Evolutionary conservation across 202 grass and related monocot genomes (phyloP).

Genomic region (Miscanthus sacchariflorus): DNA sequence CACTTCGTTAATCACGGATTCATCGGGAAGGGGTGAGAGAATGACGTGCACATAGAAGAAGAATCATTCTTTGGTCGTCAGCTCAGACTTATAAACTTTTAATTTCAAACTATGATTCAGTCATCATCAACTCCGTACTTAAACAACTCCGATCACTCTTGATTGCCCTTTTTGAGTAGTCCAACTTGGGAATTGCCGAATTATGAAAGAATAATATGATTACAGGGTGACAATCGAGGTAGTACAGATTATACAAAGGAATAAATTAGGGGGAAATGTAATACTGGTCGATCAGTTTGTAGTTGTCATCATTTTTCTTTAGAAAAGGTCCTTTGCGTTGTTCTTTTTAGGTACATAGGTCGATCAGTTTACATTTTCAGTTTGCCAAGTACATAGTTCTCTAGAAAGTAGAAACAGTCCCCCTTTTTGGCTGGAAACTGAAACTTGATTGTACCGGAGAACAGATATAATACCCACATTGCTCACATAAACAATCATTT

Average conservation of each 20-base stretch:
- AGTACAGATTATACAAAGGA: neutral
- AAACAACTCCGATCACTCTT: slow-evolving; percentile 11
- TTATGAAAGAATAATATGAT: neutral
- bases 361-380: neutral
- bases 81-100: neutral
- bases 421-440: too few species aligned
- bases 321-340: neutral
- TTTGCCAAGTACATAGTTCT: neutral
- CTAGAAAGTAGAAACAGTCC: neutral
- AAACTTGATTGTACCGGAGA: too few species aligned
- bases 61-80: slow-evolving; percentile 36
- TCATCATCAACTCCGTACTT: slow-evolving; percentile 6
- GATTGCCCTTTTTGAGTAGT: slow-evolving; percentile 15
- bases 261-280: neutral
- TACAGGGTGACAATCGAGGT: neutral
- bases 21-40: neutral
- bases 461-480: too few species aligned
- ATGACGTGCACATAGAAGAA: neutral
- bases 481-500: neutral
- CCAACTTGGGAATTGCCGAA: slow-evolving; percentile 26
- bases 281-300: neutral
- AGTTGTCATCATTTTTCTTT: neutral
- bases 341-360: neutral
- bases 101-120: neutral
- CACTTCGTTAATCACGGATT: neutral